Evolutionary conservation across 768 basidiomycete species (phyloP).

Genomic region (Sporobolomyces phaffii): DNA sequence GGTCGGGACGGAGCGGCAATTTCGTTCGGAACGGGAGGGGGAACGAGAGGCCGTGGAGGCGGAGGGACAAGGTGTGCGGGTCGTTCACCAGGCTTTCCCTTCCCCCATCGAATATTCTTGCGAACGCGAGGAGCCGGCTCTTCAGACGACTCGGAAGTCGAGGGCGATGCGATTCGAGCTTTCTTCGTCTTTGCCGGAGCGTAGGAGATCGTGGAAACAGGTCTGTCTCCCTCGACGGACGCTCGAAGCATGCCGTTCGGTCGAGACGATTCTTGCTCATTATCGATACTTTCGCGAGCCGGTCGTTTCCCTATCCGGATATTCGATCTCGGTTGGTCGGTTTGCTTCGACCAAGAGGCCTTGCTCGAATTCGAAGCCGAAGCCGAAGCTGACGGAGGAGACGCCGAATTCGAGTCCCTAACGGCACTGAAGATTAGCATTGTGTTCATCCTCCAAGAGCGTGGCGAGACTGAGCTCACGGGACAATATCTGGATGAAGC

Average conservation of each 20-base stretch:
- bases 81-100: slow-evolving; percentile 2
- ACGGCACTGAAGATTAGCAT: too few relatives aligned
- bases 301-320: slow-evolving; percentile 1
- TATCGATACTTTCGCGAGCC: neutral
- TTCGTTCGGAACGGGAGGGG: too few relatives aligned
- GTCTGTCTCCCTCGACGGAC: neutral
- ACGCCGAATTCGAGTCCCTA: neutral
- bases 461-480: too few relatives aligned
- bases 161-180: neutral
- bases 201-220: neutral
- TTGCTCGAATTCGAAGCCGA: neutral
- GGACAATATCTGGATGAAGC: neutral
- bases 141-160: neutral
- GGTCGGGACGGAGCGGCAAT: too few relatives aligned
- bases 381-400: neutral
- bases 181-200: slow-evolving; percentile 5
- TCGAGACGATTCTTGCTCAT: neutral
- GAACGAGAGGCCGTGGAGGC: too few relatives aligned
- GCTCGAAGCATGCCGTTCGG: slow-evolving; percentile 4
- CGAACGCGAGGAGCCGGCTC: slow-evolving; percentile 5
- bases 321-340: neutral
- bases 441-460: too few relatives aligned
- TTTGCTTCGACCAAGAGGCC: neutral
- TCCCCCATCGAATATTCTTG: slow-evolving; percentile 4
- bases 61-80: neutral